Base-by-base conservation (phyloP, 2,329 filamentous ascomycete genomes). In the Xylaria digitata region DNA sequence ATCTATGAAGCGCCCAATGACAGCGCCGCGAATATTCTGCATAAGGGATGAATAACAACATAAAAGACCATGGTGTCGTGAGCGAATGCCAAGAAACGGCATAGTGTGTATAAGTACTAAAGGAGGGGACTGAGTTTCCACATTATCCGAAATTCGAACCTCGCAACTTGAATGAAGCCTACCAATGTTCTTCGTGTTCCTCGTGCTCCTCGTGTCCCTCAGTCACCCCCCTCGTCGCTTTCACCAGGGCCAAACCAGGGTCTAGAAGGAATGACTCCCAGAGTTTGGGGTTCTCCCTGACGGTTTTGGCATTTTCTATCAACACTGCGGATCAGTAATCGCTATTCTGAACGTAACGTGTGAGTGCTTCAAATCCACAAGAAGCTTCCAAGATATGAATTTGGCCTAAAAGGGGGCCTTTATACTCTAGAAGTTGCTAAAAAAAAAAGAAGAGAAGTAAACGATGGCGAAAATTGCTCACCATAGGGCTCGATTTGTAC, bases 231-330 rank as follows among this genome's bases (percentile, higher is more conserved):
- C 72, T 72, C 46, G 52, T 69, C 11, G 70, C 73, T 42, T 70
- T 71, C 8, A 73, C 65, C 37, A 75, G 63, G 1, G 56, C 70
- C 6, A 73, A 13, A 21, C 53, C 65, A 19, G 72, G 74, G 0
- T 73, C 64, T 19, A 70, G 61, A 8, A 75, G 37, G 63, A 74
- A 74, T 15, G 67, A 58, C 40, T 67, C 63, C 74, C 71, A 77
- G 40, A 72, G 71, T 43, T 70, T 67, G 6, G 58, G 59, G 43
- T 77, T 71, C 45, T 59, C 64, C 62, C 59, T 67, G 4, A 77
- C 65, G 4, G 69, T 45, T 23, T 68, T 61, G 3, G 71, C 53
- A 23, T 73, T 71, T 67, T 71, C 37, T 40, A 5, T 15, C 37
- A 40, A 15, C 37, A 40, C 4, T 40, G 9, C 4, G 37, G 4